These are phyloP conservation scores for Wallacemonas collosoma DNA, from an alignment of 208 protist genomes.

Conservation along the genomic window DNA sequence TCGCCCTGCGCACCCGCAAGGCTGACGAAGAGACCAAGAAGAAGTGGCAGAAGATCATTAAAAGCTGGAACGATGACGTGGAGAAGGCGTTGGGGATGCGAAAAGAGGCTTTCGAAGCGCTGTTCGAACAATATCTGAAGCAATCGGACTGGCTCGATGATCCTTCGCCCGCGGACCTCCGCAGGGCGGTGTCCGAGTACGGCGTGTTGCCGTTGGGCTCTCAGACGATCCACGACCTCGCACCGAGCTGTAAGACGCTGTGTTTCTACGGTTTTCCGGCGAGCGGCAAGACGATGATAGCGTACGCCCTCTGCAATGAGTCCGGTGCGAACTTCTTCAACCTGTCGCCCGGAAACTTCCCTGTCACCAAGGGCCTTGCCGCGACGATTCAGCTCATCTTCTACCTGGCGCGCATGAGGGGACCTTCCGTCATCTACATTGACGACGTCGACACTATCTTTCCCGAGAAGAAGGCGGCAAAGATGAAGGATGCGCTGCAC, in stretches of 20 bases:
- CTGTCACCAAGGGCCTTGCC: slow-evolving; percentile 58
- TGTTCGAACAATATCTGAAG: slow-evolving; percentile 69
- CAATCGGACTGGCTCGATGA: slow-evolving; percentile 72
- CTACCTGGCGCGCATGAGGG: slow-evolving; percentile 86
- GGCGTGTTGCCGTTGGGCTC: slow-evolving; percentile 90
- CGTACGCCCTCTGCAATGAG: slow-evolving; percentile 86
- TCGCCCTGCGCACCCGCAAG: slow-evolving; percentile 39
- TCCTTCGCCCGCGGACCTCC: slow-evolving; percentile 82
- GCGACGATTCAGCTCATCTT: slow-evolving; percentile 91
- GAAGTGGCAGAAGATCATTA: slow-evolving; percentile 87
- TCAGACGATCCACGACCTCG: slow-evolving; percentile 88
- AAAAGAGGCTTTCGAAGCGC: slow-evolving; percentile 71
- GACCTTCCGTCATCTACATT: slow-evolving; percentile 94
- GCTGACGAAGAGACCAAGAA: slow-evolving; percentile 82
- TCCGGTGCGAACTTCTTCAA: slow-evolving; percentile 92
- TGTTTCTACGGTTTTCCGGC: slow-evolving; percentile 88
- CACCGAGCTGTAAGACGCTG: slow-evolving; percentile 60
- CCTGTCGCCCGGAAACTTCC: slow-evolving; percentile 87
- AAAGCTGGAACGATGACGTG: slow-evolving; percentile 78
- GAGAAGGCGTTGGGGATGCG: slow-evolving; percentile 74
- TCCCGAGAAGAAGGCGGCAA: slow-evolving; percentile 48
- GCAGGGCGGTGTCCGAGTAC: slow-evolving; percentile 74
- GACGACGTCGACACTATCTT: slow-evolving; percentile 92
- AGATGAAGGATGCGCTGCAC: slow-evolving; percentile 65
- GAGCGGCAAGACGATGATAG: slow-evolving; percentile 92